A percentile compares a stretch with the other conserved stretches of the same genome.
Conservation (phyloP, 164 flowering plant species). For the Tetrastigma voinierianum region DNA sequence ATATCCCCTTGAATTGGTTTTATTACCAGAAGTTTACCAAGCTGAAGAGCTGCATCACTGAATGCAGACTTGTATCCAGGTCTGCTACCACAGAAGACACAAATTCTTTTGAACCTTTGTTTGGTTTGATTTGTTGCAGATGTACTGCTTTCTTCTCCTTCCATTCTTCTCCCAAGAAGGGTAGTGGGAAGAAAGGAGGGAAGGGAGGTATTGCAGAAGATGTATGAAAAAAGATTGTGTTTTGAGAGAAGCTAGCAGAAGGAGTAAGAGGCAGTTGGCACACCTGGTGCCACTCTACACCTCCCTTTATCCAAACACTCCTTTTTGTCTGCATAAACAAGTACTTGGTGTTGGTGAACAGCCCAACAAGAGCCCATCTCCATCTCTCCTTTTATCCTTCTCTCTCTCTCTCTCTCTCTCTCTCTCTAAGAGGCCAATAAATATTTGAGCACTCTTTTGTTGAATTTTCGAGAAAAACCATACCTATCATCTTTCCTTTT, state of each 20-base stretch:
- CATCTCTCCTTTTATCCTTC: slow-evolving; percentile 23
- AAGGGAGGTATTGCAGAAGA: slow-evolving; percentile 10
- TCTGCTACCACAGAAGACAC: slow-evolving; percentile 81
- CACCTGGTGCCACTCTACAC: slow-evolving; percentile 12
- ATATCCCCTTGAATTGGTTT: not conserved
- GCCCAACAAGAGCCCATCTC: slow-evolving; percentile 33
- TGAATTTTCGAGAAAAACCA: slow-evolving; percentile 24
- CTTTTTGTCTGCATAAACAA: slow-evolving; percentile 37
- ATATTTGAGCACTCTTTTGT: slow-evolving; percentile 4
- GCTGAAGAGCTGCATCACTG: slow-evolving; percentile 69
- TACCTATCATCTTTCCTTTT: slow-evolving; percentile 21
- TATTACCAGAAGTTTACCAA: slow-evolving; percentile 61
- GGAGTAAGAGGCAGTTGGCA: slow-evolving; percentile 8
- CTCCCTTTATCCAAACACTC: slow-evolving; percentile 16
- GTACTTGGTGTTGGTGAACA: slow-evolving; percentile 37
- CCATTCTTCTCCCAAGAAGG: slow-evolving; percentile 23
- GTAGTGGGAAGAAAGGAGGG: slow-evolving; percentile 9
- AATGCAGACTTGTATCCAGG: slow-evolving; percentile 55
- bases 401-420: slow-evolving; percentile 13
- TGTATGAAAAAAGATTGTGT: not conserved
- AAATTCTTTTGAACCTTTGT: slow-evolving; percentile 52
- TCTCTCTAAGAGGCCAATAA: slow-evolving; percentile 6
- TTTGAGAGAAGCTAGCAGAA: not conserved
- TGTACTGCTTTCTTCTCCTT: slow-evolving; percentile 20
- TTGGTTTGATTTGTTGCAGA: slow-evolving; percentile 24